Base-by-base conservation (phyloP, 768 basidiomycete species). In the Tylopilus sp. region DNA sequence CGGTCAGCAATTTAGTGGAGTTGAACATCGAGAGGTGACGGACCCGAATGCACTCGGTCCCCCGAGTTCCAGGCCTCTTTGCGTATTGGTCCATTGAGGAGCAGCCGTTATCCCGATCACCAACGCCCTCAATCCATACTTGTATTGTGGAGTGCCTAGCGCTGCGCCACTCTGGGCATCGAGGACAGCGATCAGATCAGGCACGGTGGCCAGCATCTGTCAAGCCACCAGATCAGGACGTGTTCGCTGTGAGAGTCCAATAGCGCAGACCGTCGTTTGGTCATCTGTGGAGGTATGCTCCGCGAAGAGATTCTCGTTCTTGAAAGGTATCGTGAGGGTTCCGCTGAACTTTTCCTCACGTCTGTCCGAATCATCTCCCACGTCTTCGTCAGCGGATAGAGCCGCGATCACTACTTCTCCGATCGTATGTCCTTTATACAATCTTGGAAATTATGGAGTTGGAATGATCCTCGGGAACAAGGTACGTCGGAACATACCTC, bases 121-220 rank as follows among this genome's bases (percentile, higher is more conserved):
- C 24, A 80, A 72, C 26, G 84, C 83, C 17, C 80, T 74, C 34
- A 82, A 65, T 9, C 84, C 84, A 51, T 85, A 85, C 48, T 71
- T 71, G 63, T 84, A 83, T 45, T 86, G 78, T 19, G 77, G 85
- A 2, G 84, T 84, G 14, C 85, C 84, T 6, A 87, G 70, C 28
- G 83, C 79, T 4, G 76, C 71, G 1, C 85, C 85, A 52, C 71
- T 82, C 56, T 83, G 83, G 17, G 82, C 78, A 56, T 87, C 85
- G 11, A 86, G 67, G 12, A 86, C 79, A 0, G 79, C 73, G 50
- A 87, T 84, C 22, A 87, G 72, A 63, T 87, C 85, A 4, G 85
- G 85, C 11, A 87, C 85, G 29, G 77, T 75, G 28, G 77, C 80
- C 1, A 80, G 67, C 34, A 82, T 69, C 76, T 80, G 38, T 21